Evolutionary conservation across 257 asterid genomes (phyloP), one percentile per base, ranked within the genome.

Genomic region (Ligustrum vulgare): DNA sequence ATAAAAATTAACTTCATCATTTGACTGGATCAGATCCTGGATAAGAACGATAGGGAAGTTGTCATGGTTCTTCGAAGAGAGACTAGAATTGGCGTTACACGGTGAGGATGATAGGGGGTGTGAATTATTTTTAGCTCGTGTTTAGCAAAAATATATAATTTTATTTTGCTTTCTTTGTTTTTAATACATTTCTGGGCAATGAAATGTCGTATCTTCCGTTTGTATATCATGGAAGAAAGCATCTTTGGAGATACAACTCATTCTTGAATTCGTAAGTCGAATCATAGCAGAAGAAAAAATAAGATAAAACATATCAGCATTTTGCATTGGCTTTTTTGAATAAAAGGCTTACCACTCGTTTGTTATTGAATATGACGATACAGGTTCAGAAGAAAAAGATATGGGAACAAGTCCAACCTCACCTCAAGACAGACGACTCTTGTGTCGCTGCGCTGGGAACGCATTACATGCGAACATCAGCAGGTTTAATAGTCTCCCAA

Each of bases 381-480:
- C 91, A 94, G 98, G 81, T 92, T 75, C 97, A 89, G 80, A 94
- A 94, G 97, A 94, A 92, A 78, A 94, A 92, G 85, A 89, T 92
- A 10, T 94, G 98, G 98, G 98, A 94, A 79, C 67, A 69, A 66
- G 91, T 92, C 71, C 98, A 94, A 78, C 97, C 97, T 67, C 93
- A 86, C 80, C 84, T 94, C 11, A 88, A 58, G 86, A 94, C 98
- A 9, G 91, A 92, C 70, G 91, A 82, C 35, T 78, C 88, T 8
- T 51, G 87, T 66, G 78, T 79, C 60, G 97, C 94, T 72, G 77
- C 73, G 31, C 92, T 94, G 10, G 90, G 84, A n/a, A 51, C 20
- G 12, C 84, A 87, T 78, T 65, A 60, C 63, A 94, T 94, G 98
- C 90, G 86, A 79, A 86, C 96, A 45, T 80, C 89, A 34, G 79